A percentile compares a stretch with the other conserved stretches of the same genome.
These are phyloP conservation scores for Fraxinus sp. DNA, from an alignment of 305 asterid species.

Conservation along the genomic window DNA sequence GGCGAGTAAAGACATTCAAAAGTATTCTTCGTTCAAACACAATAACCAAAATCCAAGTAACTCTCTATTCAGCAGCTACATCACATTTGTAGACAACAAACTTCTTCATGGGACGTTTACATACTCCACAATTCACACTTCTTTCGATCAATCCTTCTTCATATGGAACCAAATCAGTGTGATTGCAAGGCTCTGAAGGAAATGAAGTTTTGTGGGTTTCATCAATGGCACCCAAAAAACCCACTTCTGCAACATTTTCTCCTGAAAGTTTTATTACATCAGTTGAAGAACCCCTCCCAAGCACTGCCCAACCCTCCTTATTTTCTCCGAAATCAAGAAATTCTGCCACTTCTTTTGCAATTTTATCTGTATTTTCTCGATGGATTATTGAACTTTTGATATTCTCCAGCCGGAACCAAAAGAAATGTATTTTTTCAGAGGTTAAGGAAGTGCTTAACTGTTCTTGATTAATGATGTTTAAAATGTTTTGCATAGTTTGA, in stretches of 20 bases:
- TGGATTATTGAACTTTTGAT: conserved; percentile 33
- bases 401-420: conserved; percentile 62
- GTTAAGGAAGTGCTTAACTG: conserved; percentile 37
- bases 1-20: background rate
- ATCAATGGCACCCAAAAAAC: conserved; percentile 43
- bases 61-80: conserved; percentile 20
- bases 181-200: conserved; percentile 33
- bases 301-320: conserved; percentile 46
- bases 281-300: conserved; percentile 44
- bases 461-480: conserved; percentile 46
- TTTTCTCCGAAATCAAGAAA: conserved; percentile 32
- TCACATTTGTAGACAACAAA: conserved; percentile 61
- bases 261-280: conserved; percentile 38
- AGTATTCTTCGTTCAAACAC: background rate
- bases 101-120: conserved; percentile 50
- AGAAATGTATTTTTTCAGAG: conserved; percentile 37
- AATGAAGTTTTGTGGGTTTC: conserved; percentile 29
- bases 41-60: background rate
- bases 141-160: conserved; percentile 50
- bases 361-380: conserved; percentile 22
- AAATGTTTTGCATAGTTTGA: conserved; percentile 34
- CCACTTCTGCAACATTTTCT: conserved; percentile 34
- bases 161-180: conserved; percentile 38
- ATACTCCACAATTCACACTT: conserved; percentile 41
- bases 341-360: conserved; percentile 27